Evolutionary conservation across 108 stramenopile species (phyloP).

Genomic region (Skeletonema grethae): DNA sequence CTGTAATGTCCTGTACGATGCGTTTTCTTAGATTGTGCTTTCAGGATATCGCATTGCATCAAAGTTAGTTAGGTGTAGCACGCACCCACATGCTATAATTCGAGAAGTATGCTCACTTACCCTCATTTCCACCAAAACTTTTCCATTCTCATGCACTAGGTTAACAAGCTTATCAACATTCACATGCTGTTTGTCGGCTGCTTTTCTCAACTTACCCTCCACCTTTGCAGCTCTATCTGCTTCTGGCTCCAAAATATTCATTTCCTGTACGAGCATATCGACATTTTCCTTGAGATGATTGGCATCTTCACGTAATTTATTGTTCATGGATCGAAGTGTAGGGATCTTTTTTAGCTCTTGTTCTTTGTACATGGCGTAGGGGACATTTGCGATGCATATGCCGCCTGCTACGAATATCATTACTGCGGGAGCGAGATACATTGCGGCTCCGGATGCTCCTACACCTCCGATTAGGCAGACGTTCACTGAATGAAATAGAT

Average conservation of each 20-base stretch:
- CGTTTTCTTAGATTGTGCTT: conserved; percentile 41
- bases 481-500: neutral
- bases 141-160: conserved; percentile 48
- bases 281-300: conserved; percentile 25
- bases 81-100: neutral
- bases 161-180: conserved; percentile 49
- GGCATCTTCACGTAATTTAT: conserved; percentile 33
- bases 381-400: conserved; percentile 29
- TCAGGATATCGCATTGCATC: neutral
- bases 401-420: conserved; percentile 30
- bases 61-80: neutral
- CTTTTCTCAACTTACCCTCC: conserved; percentile 38
- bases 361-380: conserved; percentile 33
- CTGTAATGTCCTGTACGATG: conserved; percentile 39
- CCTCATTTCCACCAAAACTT: conserved; percentile 39
- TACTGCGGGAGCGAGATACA: conserved; percentile 17
- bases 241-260: conserved; percentile 28
- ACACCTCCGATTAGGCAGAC: neutral
- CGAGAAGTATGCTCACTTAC: conserved; percentile 14
- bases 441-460: conserved; percentile 15
- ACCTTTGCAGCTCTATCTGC: conserved; percentile 38
- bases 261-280: conserved; percentile 17
- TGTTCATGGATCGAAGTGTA: conserved; percentile 31
- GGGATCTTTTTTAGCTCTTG: conserved; percentile 21
- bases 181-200: conserved; percentile 31